Percentiles rank a stretch among this genome's conserved stretches.
Evolutionary conservation across 805 yeast genomes (phyloP).

Genomic region (Kodamaea nitidulidarum): DNA sequence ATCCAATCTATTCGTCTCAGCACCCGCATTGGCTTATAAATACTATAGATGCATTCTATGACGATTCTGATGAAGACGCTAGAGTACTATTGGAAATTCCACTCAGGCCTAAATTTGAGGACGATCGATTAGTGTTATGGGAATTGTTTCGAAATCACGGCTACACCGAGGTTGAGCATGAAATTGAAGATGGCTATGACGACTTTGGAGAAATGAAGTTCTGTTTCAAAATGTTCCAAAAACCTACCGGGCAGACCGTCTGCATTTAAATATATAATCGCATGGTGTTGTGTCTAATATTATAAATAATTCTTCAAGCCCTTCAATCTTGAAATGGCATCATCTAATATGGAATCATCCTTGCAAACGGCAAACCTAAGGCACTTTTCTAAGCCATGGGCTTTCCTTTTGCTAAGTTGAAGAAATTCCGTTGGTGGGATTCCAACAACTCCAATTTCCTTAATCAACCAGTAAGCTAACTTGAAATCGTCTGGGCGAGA

Average conservation of each 20-base stretch:
- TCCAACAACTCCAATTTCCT: slow-evolving; percentile 89
- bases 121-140: slow-evolving; percentile 64
- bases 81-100: slow-evolving; percentile 73
- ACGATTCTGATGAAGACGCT: slow-evolving; percentile 22
- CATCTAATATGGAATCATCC: slow-evolving; percentile 73
- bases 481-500: slow-evolving; percentile 79
- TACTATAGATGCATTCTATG: slow-evolving; percentile 51
- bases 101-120: slow-evolving; percentile 58
- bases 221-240: slow-evolving; percentile 37
- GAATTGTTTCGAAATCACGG: slow-evolving; percentile 37
- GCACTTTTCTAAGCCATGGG: slow-evolving; percentile 74
- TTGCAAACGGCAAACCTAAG: slow-evolving; percentile 95
- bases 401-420: slow-evolving; percentile 54
- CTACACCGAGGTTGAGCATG: slow-evolving; percentile 32
- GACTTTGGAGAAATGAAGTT: slow-evolving; percentile 78
- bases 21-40: slow-evolving; percentile 74
- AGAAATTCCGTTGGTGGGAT: slow-evolving; percentile 98
- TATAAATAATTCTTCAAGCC: slow-evolving; percentile 59
- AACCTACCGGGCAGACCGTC: too few relatives aligned
- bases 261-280: background rate
- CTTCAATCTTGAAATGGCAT: slow-evolving; percentile 74
- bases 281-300: background rate
- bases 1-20: slow-evolving; percentile 79
- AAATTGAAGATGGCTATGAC: slow-evolving; percentile 64
- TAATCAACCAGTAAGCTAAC: slow-evolving; percentile 88